Evolutionary conservation across 1,284 basidiomycete species (phyloP).

Genomic region (Quambalaria eucalypti): DNA sequence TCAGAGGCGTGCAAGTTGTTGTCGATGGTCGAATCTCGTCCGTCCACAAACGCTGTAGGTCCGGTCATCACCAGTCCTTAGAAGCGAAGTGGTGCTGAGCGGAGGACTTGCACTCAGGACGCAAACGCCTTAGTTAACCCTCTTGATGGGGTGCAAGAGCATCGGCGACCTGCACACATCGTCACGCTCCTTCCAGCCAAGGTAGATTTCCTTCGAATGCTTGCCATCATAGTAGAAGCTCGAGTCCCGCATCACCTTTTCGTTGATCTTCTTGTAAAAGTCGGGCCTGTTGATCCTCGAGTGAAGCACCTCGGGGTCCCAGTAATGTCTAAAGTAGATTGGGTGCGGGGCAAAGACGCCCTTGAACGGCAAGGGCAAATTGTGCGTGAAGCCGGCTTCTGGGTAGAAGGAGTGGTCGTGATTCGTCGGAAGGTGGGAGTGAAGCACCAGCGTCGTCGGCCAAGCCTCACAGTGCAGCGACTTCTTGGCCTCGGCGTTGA

Average conservation of each 20-base stretch:
- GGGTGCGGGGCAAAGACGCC: conserved; percentile 45
- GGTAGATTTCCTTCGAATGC: conserved; percentile 43
- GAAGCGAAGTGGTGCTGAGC: too few species aligned
- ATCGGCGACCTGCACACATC: conserved; percentile 43
- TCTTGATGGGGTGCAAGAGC: conserved; percentile 45
- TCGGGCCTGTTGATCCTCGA: conserved; percentile 41
- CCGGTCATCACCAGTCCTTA: too few species aligned
- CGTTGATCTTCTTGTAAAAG: conserved; percentile 46
- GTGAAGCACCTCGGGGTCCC: conserved; percentile 42
- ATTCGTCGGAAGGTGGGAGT: conserved; percentile 42
- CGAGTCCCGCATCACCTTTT: conserved; percentile 44
- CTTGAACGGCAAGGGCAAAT: conserved; percentile 44
- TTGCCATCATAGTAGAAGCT: conserved; percentile 45
- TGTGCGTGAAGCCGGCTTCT: conserved; percentile 44
- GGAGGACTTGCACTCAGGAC: too few species aligned
- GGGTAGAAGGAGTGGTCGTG: conserved; percentile 44
- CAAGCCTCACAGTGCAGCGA: conserved; percentile 46
- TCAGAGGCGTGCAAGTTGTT: too few species aligned
- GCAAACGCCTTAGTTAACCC: conserved; percentile 14
- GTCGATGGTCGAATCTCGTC: too few species aligned
- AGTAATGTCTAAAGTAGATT: conserved; percentile 46
- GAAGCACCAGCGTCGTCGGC: conserved; percentile 45
- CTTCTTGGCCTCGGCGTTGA: conserved; percentile 46
- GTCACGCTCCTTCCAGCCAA: conserved; percentile 43
- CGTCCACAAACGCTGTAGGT: too few species aligned